Base-by-base conservation (phyloP, 495 filamentous ascomycete species). In the Aspergillus campestris region DNA sequence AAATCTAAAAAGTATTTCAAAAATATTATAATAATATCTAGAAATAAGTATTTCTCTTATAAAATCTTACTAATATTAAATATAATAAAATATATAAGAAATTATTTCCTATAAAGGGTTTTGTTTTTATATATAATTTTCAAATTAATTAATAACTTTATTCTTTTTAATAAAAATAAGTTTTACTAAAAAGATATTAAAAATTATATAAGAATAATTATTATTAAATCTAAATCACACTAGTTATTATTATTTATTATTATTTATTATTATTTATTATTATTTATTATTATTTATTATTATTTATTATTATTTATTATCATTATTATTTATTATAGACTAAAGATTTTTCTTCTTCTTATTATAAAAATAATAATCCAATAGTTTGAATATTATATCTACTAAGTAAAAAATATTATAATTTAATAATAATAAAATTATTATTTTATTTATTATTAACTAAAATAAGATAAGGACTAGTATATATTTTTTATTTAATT, bases 371-470 rank as follows among this genome's bases (percentile, higher is more conserved):
- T 13, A 31, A 5, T 30, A 7, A 30, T 9, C 28, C 14, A 10
- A 39, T 18, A 42, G 31, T n/a, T 8, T 42, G 31, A 29, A 30
- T 11, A 27, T 13, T 42, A 31, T 7, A 30, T 31, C 31, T 9
- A 18, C 7, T 4, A 39, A 18, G 28, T 39, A 39, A 39, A 12
- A 18, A 5, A 39, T 39, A 39, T 9, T 39, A 39, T 7, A 11
- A 10, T 12, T 18, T 18, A 39, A 13, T 39, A 39, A 39, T 30
- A 53, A 58, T 14, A 54, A 49, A 4, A 58, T n/a, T n/a, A n/a
- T n/a, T n/a, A 7, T 33, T 33, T 7, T 33, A 33, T 33, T 33
- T 33, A 7, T n/a, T 7, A 7, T 33, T 7, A n/a, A 33, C 7
- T 33, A 33, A 33, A n/a, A 33, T 7, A 33, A 33, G 31, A 33